Conservation (phyloP, 2,329 filamentous ascomycete species). For the Exophiala dermatitidis region DNA sequence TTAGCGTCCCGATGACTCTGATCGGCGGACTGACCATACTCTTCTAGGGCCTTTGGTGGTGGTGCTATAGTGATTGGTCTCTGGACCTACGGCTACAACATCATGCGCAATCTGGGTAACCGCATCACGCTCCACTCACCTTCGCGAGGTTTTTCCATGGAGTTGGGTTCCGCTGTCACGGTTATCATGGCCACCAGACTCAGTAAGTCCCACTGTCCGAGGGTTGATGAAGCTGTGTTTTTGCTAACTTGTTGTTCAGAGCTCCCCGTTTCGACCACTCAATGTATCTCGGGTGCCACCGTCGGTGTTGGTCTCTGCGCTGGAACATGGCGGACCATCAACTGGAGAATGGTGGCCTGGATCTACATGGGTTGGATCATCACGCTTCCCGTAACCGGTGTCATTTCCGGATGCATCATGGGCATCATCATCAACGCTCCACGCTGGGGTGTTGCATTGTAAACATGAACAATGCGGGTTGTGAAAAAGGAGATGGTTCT, state of each 20-base stretch:
- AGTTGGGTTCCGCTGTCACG: constrained; percentile 69
- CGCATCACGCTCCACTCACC: constrained; percentile 64
- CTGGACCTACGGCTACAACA: constrained; percentile 71
- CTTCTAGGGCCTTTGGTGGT: constrained; percentile 49
- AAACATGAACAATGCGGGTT: not conserved
- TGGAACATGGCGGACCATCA: constrained; percentile 62
- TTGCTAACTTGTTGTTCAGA: not conserved
- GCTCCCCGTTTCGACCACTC: constrained; percentile 68
- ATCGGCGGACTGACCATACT: not conserved
- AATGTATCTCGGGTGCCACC: constrained; percentile 71
- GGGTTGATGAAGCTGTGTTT: no score
- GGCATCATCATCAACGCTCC: constrained; percentile 53
- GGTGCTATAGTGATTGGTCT: constrained; percentile 58
- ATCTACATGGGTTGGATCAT: constrained; percentile 60
- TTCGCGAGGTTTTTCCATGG: constrained; percentile 59
- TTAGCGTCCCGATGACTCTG: not conserved
- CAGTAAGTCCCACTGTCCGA: constrained; percentile 33
- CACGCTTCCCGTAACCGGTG: constrained; percentile 56
- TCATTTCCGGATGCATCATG: constrained; percentile 48
- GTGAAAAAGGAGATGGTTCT: no score
- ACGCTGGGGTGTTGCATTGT: constrained; percentile 36
- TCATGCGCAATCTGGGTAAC: constrained; percentile 80
- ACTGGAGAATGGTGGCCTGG: constrained; percentile 64
- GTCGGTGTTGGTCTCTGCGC: constrained; percentile 52
- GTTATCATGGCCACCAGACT: constrained; percentile 68